Base-by-base conservation (phyloP, 2,329 filamentous ascomycete species). In the Curvularia sp. region DNA sequence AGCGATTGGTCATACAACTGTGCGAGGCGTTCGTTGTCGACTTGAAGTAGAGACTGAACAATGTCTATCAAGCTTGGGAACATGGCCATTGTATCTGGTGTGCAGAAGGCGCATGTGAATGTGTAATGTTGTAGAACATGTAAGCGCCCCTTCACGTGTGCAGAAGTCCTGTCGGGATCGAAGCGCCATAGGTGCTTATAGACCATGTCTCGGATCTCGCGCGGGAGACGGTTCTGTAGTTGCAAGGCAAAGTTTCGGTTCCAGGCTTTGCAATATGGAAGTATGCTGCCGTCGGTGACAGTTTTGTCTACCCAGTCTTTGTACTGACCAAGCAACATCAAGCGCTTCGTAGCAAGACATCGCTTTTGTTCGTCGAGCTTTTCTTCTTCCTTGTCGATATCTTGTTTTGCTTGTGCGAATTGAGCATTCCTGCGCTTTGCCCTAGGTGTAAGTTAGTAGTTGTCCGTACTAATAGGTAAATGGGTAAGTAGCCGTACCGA, bases 231-330 rank as follows among this genome's bases (percentile, higher is more conserved):
- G 4, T 13, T 26, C 39, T 58, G 55, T n/a, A 58, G 42, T 22
- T 46, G 13, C 7, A 15, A 6, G 6, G 55, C 50, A 35, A 58
- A 26, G 26, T 49, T 18, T 12, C 20, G 28, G 28, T 53, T 53
- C 55, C 55, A 58, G 24, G 28, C 28, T 28, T 44, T 39, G 35
- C 33, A 53, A 18, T 52, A 55, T 12, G 57, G 42, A 6, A 59
- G 24, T n/a, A 59, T 52, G 13, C 48, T 52, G 26, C 18, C 4
- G 8, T 43, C 8, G 28, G 35, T 20, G 7, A 52, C 20, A 8
- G 24, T 31, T 6, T 52, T 35, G n/a, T 49, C 49, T 13, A 58
- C 22, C 50, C 56, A 58, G 15, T 54, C 46, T 13, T 30, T 41
- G 7, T 50, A 41, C 26, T 54, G 56, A 1, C 56, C 50, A 30